These are phyloP conservation scores for Diaporthe ampelina DNA, from an alignment of 2,329 filamentous ascomycete genomes.

Conservation along the genomic window DNA sequence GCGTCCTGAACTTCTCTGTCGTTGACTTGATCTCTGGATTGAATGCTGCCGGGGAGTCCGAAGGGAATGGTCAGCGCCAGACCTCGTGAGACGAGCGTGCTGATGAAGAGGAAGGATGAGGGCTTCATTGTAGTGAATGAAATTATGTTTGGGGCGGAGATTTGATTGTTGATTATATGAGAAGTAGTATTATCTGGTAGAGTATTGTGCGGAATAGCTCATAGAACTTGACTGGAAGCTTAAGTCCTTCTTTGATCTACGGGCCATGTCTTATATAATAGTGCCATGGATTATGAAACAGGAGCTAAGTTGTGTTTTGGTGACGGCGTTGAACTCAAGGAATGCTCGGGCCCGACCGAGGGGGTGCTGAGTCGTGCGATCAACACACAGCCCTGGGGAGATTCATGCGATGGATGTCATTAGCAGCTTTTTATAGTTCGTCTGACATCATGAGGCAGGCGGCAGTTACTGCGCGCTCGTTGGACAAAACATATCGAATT, in stretches of 20 bases:
- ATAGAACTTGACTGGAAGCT: too few relatives aligned
- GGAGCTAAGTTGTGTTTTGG: not conserved
- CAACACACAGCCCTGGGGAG: not conserved
- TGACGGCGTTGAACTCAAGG: not conserved
- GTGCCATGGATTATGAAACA: conserved; percentile 12
- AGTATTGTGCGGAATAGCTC: not conserved
- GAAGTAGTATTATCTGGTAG: not conserved
- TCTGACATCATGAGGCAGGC: not conserved
- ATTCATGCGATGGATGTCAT: not conserved
- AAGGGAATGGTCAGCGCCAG: not conserved
- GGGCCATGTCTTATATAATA: not conserved
- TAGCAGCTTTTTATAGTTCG: conserved; percentile 8
- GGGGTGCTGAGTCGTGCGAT: conserved; percentile 1
- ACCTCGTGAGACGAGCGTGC: not conserved
- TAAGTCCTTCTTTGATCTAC: not conserved
- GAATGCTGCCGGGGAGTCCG: not conserved
- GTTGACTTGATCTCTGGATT: not conserved
- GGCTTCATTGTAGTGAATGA: not conserved
- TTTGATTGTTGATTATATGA: not conserved
- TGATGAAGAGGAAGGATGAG: not conserved
- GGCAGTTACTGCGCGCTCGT: not conserved
- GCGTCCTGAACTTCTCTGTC: not conserved
- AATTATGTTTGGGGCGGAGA: too few relatives aligned
- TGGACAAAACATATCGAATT: too few relatives aligned
- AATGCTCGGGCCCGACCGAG: not conserved